Percentiles rank a stretch among this genome's conserved stretches.
Conservation (phyloP, 129 eudicot species). For the Flaveria brownii region DNA sequence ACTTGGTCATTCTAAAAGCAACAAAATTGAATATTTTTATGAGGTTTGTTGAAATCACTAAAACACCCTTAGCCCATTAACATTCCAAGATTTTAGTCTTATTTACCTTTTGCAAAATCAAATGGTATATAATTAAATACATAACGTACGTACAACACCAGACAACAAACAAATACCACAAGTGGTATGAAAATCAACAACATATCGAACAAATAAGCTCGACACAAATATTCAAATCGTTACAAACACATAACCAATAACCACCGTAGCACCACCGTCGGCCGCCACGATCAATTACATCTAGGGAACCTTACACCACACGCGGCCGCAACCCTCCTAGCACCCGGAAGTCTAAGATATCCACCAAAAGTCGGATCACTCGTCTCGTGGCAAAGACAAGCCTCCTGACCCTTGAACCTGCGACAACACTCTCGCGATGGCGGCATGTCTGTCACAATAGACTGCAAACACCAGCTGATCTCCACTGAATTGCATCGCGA, state of each 20-base stretch:
- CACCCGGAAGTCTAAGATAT: slow-evolving; percentile 17
- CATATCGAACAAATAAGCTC: too few relatives aligned
- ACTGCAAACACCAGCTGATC: slow-evolving; percentile 8
- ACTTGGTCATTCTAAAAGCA: too few relatives aligned
- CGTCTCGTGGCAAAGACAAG: slow-evolving; percentile 5
- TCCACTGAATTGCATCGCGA: neutral
- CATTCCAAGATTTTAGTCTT: too few relatives aligned
- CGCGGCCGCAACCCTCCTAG: neutral
- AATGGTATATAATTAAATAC: too few relatives aligned
- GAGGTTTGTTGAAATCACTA: too few relatives aligned
- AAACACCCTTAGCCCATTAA: too few relatives aligned
- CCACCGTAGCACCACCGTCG: neutral
- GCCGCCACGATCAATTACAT: neutral
- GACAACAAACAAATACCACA: too few relatives aligned
- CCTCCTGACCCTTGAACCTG: slow-evolving; percentile 1
- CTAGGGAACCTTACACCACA: neutral
- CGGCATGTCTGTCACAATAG: neutral
- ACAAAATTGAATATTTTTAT: too few relatives aligned
- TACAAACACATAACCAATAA: neutral
- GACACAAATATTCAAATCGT: neutral
- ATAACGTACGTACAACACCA: too few relatives aligned
- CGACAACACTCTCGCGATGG: slow-evolving; percentile 1
- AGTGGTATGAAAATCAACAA: neutral
- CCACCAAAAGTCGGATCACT: neutral
- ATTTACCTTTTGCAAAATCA: too few relatives aligned